A percentile compares a stretch with the other conserved stretches of the same genome.
Evolutionary conservation across 2,329 filamentous ascomycete genomes (phyloP).

Genomic region (Sclerotinia borealis): DNA sequence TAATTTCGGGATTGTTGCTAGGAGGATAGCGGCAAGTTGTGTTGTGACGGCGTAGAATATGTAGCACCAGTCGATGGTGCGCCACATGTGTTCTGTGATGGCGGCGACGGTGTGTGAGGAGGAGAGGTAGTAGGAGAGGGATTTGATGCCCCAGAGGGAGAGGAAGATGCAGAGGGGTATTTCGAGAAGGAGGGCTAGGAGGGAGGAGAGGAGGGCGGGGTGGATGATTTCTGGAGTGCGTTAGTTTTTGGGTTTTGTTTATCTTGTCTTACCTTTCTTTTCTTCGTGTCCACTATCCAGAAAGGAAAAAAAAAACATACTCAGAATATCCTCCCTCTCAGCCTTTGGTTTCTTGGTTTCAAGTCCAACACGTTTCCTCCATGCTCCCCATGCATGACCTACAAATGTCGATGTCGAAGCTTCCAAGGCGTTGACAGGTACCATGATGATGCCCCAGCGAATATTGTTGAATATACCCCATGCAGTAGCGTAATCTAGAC

Average conservation of each 20-base stretch:
- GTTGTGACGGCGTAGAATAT: conserved; percentile 62
- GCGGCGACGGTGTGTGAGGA: conserved; percentile 49
- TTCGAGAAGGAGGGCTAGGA: conserved; percentile 52
- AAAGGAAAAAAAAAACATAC: conserved; percentile 20
- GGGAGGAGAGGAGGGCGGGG: conserved; percentile 48
- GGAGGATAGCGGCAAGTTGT: conserved; percentile 57
- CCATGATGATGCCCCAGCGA: conserved; percentile 69
- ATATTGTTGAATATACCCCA: conserved; percentile 73
- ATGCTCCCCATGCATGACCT: conserved; percentile 59
- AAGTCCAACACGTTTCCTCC: conserved; percentile 35
- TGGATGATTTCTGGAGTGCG: conserved; percentile 36
- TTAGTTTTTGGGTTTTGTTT: neutral
- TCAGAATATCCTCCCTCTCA: conserved; percentile 30
- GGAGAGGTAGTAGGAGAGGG: conserved; percentile 59
- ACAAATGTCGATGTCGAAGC: conserved; percentile 59
- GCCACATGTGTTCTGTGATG: conserved; percentile 56
- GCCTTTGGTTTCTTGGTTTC: conserved; percentile 30
- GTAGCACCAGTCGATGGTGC: conserved; percentile 59
- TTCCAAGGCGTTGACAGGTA: conserved; percentile 62
- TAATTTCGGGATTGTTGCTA: conserved; percentile 57
- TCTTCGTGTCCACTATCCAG: neutral
- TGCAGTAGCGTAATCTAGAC: conserved; percentile 60
- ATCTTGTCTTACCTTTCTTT: neutral
- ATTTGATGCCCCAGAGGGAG: conserved; percentile 49
- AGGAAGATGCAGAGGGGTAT: conserved; percentile 58